Evolutionary conservation across 2,329 filamentous ascomycete species (phyloP), one percentile per base, ranked within the genome.

Genomic region (Helminthosporium solani): DNA sequence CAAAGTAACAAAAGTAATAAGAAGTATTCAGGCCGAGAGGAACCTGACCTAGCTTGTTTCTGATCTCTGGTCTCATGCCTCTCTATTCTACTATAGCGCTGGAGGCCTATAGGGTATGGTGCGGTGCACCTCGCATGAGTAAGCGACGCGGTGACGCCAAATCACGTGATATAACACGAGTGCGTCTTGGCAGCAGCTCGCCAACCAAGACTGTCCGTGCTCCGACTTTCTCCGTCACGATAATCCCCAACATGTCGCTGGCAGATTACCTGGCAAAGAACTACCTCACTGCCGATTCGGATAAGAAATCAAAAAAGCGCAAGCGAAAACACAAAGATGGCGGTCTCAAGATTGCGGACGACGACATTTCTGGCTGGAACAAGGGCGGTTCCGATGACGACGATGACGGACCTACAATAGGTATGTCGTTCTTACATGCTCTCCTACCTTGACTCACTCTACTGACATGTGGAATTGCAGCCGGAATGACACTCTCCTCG

Each of bases 201-300:
- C n/a, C n/a, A n/a, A n/a, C 23, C 23, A 25, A 25, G 9, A 25
- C 23, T 25, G 23, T 25, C 23, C 23, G 23, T 25, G 23, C 27
- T 11, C 2, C 6, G 9, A 25, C 23, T 25, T 25, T 25, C 23
- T 6, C 23, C 23, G 14, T 16, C 23, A 25, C 23, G n/a, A 25
- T 25, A 5, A 9, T 25, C 23, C 5, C 16, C 52, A 57, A 42
- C 53, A 85, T 85, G 80, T 78, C 79, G 45, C 80, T 96, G 55
- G 85, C 90, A 47, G 84, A 85, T 64, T 99, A 97, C 65, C 82
- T 99, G 28, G 91, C 92, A 30, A 86, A 89, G 53, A 94, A 90
- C 70, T 99, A 99, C 69, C 84, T 99, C 40, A 88, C 80, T 1
- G 83, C 85, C 33, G 83, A 86, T 56, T 61, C 69, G 15, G 63